phyloP scores from a whole-genome alignment of 257 asterid species.

The Solanum appendiculatum region DNA sequence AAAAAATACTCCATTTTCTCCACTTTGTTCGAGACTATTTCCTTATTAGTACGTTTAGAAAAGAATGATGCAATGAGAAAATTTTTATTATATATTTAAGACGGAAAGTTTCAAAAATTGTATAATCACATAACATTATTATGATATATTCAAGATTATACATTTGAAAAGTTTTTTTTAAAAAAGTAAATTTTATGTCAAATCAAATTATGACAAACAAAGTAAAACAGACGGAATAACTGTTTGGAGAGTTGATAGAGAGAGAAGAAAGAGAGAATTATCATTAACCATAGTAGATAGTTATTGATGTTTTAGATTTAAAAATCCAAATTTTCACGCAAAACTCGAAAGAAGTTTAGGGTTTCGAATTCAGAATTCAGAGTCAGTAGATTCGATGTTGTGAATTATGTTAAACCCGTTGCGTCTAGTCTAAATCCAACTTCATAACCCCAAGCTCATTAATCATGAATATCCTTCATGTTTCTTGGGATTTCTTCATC shows the following conservation, averaged over 20 bases:
- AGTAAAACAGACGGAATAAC: fast-evolving
- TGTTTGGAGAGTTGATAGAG: neutral
- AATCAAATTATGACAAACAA: neutral
- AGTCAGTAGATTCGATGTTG: neutral
- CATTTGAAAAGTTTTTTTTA: neutral
- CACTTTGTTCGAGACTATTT: neutral
- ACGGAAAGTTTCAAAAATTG: neutral
- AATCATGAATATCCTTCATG: neutral
- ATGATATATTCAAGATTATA: neutral
- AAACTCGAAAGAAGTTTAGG: neutral
- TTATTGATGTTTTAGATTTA: neutral
- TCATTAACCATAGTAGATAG: neutral
- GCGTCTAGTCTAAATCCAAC: too few species aligned
- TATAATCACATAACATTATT: neutral
- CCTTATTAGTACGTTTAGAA: neutral
- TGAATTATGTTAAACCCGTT: too few species aligned
- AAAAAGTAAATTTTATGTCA: neutral
- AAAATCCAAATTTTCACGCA: neutral
- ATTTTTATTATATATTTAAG: neutral
- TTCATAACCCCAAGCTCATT: neutral
- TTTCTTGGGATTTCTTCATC: neutral
- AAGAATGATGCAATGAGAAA: neutral
- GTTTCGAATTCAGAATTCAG: neutral
- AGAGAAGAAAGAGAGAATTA: neutral
- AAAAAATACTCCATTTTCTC: neutral